phyloP scores from a whole-genome alignment of 2,329 filamentous ascomycete genomes.

The Alternaria triticimaculans region DNA sequence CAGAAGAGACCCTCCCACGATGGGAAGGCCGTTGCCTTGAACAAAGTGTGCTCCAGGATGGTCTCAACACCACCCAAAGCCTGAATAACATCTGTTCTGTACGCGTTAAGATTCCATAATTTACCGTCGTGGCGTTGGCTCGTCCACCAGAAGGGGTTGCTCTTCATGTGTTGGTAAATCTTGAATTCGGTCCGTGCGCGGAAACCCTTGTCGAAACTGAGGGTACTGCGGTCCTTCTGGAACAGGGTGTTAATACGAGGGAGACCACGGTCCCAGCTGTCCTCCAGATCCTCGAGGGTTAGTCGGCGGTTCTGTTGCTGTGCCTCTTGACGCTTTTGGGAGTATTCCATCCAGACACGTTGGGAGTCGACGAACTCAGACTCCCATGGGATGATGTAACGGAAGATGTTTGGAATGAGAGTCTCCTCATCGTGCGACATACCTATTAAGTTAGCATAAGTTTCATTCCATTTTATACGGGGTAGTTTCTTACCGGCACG shows the following conservation, averaged over 20 bases:
- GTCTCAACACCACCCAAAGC: conserved; percentile 96
- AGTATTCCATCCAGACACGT: conserved; percentile 98
- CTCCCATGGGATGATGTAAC: conserved; percentile 99
- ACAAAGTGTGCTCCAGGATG: conserved; percentile 94
- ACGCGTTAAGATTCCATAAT: conserved; percentile 94
- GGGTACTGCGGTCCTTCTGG: conserved; percentile 95
- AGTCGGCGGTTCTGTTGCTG: conserved; percentile 96
- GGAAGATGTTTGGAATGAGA: conserved; percentile 97
- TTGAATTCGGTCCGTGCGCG: conserved; percentile 95
- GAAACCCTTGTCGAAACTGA: conserved; percentile 99
- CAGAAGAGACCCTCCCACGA: conserved; percentile 97
- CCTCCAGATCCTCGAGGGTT: conserved; percentile 94
- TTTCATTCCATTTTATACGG: background rate
- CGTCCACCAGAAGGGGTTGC: conserved; percentile 99
- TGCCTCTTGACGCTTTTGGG: conserved; percentile 94
- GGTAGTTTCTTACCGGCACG: conserved; percentile 67
- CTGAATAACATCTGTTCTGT: conserved; percentile 96
- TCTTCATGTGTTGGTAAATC: conserved; percentile 98
- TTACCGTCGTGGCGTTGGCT: conserved; percentile 97
- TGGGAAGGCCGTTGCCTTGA: conserved; percentile 95
- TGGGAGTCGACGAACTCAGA: conserved; percentile 99
- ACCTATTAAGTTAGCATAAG: conserved; percentile 13
- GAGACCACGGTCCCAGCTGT: conserved; percentile 97
- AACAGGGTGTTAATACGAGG: conserved; percentile 98
- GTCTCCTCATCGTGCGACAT: conserved; percentile 99